Evolutionary conservation across 345 rosid genomes (phyloP).

Genomic region (Melastoma malabathricum): DNA sequence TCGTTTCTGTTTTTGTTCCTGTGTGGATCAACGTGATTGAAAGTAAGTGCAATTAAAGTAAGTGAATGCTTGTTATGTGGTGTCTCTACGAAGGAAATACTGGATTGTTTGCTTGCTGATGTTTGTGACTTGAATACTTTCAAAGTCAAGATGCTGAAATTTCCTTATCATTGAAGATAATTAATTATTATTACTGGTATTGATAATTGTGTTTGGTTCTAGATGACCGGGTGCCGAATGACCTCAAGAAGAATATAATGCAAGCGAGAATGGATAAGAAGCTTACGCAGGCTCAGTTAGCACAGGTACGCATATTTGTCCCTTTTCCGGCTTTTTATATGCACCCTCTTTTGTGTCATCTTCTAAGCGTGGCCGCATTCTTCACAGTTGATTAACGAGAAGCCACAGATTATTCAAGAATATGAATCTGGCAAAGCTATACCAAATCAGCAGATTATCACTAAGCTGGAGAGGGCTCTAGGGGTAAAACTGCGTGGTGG

Average conservation of each 20-base stretch:
- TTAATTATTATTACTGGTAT: not conserved
- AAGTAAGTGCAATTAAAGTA: too few relatives aligned
- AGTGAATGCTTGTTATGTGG: too few relatives aligned
- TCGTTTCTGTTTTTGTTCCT: too few relatives aligned
- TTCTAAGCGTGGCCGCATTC: not conserved
- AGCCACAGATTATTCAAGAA: slow-evolving; percentile 91
- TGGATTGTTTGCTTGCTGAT: not conserved
- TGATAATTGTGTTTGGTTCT: not conserved
- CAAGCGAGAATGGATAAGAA: slow-evolving; percentile 89
- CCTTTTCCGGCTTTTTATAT: too few relatives aligned
- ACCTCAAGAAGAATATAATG: slow-evolving; percentile 81
- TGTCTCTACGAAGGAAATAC: not conserved
- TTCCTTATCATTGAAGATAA: not conserved
- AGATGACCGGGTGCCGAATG: slow-evolving; percentile 92
- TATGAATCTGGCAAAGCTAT: slow-evolving; percentile 96
- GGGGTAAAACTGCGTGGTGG: slow-evolving; percentile 70
- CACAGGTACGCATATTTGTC: slow-evolving; percentile 33
- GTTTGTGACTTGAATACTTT: not conserved
- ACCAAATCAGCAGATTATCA: slow-evolving; percentile 82
- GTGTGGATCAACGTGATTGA: too few relatives aligned
- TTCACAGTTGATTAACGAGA: slow-evolving; percentile 74
- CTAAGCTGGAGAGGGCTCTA: slow-evolving; percentile 89
- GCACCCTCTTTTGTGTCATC: not conserved
- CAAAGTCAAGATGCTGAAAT: too few relatives aligned
- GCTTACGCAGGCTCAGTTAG: slow-evolving; percentile 88